phyloP scores from a whole-genome alignment of 306 rosid species.

The Citrullus mucosospermus region DNA sequence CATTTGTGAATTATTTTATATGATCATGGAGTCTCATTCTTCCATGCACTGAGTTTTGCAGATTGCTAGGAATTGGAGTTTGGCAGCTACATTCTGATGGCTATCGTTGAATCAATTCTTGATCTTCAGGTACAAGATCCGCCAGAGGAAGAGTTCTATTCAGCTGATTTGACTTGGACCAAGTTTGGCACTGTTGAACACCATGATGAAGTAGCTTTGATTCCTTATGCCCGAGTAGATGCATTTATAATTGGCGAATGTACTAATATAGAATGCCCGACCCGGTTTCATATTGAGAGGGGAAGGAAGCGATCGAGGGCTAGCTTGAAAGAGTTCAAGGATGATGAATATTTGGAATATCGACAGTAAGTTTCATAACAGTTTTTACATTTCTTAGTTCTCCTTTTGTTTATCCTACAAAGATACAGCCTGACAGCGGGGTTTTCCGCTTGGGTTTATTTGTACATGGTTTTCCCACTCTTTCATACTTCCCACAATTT shows the following conservation, averaged over 20 bases:
- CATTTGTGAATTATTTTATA: neutral
- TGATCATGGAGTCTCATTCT: neutral
- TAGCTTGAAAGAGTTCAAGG: conserved; percentile 71
- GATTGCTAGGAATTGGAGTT: neutral
- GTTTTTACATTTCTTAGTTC: neutral
- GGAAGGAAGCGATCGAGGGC: conserved; percentile 63
- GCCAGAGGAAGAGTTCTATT: conserved; percentile 59
- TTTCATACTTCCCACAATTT: neutral
- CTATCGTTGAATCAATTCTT: conserved; percentile 47
- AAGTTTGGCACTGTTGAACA: conserved; percentile 68
- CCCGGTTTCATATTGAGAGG: conserved; percentile 78
- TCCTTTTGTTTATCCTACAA: neutral
- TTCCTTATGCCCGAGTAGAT: conserved; percentile 82
- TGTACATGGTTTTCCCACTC: neutral
- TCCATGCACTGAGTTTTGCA: neutral
- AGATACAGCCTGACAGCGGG: neutral
- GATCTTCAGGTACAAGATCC: conserved; percentile 81
- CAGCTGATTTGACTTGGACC: conserved; percentile 76
- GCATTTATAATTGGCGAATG: conserved; percentile 82
- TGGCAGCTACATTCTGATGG: conserved; percentile 23
- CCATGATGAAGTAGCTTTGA: conserved; percentile 76
- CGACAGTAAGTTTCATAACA: conserved; percentile 48
- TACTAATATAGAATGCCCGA: conserved; percentile 68
- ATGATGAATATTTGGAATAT: conserved; percentile 84
- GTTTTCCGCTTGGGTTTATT: neutral